Base-by-base conservation (phyloP, 306 rosid genomes). In the Prunus mongolica region DNA sequence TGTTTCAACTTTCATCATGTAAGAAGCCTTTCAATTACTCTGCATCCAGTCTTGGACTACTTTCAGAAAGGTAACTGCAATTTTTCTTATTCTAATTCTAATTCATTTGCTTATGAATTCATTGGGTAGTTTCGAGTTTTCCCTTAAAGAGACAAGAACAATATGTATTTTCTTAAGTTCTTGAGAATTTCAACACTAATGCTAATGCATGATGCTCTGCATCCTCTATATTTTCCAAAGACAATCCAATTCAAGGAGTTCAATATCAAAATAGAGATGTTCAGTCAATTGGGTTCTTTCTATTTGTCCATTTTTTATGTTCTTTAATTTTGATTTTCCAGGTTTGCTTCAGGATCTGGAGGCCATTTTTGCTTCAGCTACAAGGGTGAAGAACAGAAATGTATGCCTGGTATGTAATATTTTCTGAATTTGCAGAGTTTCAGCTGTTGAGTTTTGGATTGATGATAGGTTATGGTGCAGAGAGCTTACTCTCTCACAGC, bases 1-100 rank as follows among this genome's bases (percentile, higher is more conserved):
- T 12, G 46, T 50, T 58, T 69, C 54, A 68, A 45, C 58, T 75
- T 28, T 69, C 78, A 67, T 51, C 76, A 77, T 84, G 87, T 84
- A 72, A 84, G 71, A 72, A 72, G 67, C 11, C 63, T 72, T 64
- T 55, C n/a, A n/a, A 28, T 50, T 30, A 20, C 44, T 18, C 49
- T 76, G 76, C 47, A 46, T 50, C 52, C 72, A 60, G 25, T 73
- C 54, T 67, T 47, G 69, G 67, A 56, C 32, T 67, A 51, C 15
- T 34, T 34, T 34, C 1, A 71, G 61, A 22, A 68, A 86, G 87
- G 90, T 88, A 51, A 13, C 41, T 66, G 6, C 51, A 38, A 38
- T 6, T 38, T 38, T 38, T 38, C 44, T 38, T 38, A 2, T 38
- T 38, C 44, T 38, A 38, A 38, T 38, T 38, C 44, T 38, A 6